Evolutionary conservation across 1,284 basidiomycete genomes (phyloP).

Genomic region (Tylopilus orsonianus): DNA sequence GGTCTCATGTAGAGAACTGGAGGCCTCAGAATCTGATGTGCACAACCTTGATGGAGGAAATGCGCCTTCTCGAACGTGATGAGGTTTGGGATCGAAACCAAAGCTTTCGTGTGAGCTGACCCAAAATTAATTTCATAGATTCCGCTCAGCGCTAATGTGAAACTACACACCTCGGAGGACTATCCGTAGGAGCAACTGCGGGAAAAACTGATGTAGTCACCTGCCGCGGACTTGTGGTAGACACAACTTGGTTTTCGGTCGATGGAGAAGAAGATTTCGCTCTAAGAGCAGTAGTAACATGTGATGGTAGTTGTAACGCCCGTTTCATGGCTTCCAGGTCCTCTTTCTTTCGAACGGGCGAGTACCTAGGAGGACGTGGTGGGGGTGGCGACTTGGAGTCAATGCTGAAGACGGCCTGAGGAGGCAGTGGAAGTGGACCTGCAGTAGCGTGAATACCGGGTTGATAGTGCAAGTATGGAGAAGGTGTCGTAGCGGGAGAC

Average conservation of each 20-base stretch:
- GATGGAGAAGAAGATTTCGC: constrained; percentile 18
- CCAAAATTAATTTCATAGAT: constrained; percentile 1
- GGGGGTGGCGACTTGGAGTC: constrained; percentile 48
- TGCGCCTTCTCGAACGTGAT: constrained; percentile 66
- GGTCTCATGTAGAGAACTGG: constrained; percentile 17
- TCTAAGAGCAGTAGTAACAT: constrained; percentile 47
- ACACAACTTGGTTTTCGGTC: constrained; percentile 4
- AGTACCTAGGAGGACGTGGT: constrained; percentile 64
- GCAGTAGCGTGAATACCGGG: constrained; percentile 69
- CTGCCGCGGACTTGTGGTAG: constrained; percentile 8
- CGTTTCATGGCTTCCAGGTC: constrained; percentile 57
- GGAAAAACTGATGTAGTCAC: neutral
- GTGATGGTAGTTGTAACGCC: constrained; percentile 54
- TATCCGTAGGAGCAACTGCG: constrained; percentile 7
- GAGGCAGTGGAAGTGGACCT: constrained; percentile 68
- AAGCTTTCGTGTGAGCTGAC: constrained; percentile 23
- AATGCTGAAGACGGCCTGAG: constrained; percentile 52
- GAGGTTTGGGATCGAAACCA: constrained; percentile 28
- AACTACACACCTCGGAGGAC: constrained; percentile 25
- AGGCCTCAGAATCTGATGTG: constrained; percentile 32
- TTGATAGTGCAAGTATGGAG: constrained; percentile 58
- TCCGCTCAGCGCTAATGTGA: neutral
- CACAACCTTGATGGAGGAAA: constrained; percentile 52
- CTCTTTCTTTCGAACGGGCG: constrained; percentile 45
- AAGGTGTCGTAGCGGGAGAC: constrained; percentile 29